Conservation (phyloP, 306 rosid species). For the Begonia loranthoides region DNA sequence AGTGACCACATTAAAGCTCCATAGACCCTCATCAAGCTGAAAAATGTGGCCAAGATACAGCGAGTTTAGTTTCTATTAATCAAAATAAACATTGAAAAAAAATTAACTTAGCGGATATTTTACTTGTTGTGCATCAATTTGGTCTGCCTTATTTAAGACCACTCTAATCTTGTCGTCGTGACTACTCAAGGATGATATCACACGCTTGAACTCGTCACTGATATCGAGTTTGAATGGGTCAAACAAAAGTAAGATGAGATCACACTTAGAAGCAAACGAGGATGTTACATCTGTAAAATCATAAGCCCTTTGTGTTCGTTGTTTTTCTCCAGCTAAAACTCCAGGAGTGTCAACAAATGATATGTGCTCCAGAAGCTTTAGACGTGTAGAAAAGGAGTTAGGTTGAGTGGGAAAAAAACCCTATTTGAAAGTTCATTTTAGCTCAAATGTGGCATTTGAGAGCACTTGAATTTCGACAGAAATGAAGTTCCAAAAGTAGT, state of each 20-base stretch:
- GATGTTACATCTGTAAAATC: constrained; percentile 88
- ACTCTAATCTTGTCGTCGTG: constrained; percentile 91
- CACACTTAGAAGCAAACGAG: constrained; percentile 94
- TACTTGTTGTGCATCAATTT: constrained; percentile 93
- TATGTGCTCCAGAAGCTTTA: constrained; percentile 68
- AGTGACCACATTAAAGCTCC: constrained; percentile 99
- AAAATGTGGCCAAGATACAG: constrained; percentile 1
- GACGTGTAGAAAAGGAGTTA: too few relatives aligned
- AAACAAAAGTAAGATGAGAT: constrained; percentile 73
- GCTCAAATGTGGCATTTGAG: constrained; percentile 74
- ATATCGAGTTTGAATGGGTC: constrained; percentile 97
- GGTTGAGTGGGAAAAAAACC: too few relatives aligned
- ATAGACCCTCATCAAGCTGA: constrained; percentile 91
- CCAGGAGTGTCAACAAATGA: constrained; percentile 96
- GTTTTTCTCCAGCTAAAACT: constrained; percentile 95
- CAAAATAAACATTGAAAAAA: not conserved
- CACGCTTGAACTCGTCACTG: constrained; percentile 94
- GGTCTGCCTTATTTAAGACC: constrained; percentile 87
- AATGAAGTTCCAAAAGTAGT: constrained; percentile 79
- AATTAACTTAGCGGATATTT: not conserved
- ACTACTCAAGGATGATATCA: constrained; percentile 68
- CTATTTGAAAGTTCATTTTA: not conserved
- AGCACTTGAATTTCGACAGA: constrained; percentile 91
- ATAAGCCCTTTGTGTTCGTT: constrained; percentile 74
- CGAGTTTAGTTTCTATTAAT: not conserved